Evolutionary conservation across 768 basidiomycete genomes (phyloP).

Genomic region (Suillus placidus): DNA sequence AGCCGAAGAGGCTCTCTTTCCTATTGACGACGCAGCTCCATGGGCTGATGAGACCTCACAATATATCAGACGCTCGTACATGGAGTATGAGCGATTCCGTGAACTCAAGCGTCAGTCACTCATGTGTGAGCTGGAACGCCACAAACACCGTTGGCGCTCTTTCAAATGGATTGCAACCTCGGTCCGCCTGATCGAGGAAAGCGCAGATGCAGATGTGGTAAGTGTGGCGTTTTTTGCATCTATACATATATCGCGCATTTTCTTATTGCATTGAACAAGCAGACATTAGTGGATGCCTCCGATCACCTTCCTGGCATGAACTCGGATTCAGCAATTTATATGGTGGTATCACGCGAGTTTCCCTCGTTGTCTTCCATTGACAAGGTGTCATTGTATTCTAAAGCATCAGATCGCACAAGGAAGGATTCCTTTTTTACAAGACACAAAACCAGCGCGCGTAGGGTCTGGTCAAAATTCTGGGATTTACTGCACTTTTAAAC

Average conservation of each 20-base stretch:
- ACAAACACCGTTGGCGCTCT: slow-evolving; percentile 8
- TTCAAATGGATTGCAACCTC: not conserved
- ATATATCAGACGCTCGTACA: slow-evolving; percentile 1
- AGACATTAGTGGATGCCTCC: not conserved
- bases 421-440: not conserved
- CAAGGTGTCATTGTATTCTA: not conserved
- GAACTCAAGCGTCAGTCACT: slow-evolving; percentile 1
- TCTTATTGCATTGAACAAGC: slow-evolving; percentile 1
- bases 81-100: slow-evolving; percentile 5
- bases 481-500: not conserved
- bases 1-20: slow-evolving; percentile 3
- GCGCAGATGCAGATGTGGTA: not conserved
- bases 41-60: slow-evolving; percentile 1
- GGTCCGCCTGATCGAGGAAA: not conserved
- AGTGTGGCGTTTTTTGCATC: not conserved
- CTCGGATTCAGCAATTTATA: not conserved
- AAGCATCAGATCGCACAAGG: not conserved
- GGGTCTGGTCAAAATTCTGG: not conserved
- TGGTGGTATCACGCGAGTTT: not conserved
- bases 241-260: not conserved
- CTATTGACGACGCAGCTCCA: slow-evolving; percentile 6
- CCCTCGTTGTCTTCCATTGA: not conserved
- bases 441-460: not conserved
- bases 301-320: not conserved
- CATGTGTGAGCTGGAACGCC: slow-evolving; percentile 6